Evolutionary conservation across 305 asterid genomes (phyloP), one percentile per base, ranked within the genome.

Genomic region (Solanum chacoense): DNA sequence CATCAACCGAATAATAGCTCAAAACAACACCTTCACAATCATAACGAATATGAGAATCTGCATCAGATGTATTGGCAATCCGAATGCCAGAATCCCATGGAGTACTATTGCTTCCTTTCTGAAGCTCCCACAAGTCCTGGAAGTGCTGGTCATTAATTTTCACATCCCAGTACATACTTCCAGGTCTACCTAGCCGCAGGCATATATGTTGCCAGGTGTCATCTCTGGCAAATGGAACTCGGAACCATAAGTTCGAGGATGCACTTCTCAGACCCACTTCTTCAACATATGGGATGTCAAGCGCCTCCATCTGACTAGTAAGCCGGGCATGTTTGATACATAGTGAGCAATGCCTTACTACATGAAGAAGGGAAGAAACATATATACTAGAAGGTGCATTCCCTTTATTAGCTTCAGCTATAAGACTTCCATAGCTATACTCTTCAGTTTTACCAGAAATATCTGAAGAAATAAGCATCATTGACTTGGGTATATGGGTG

Each of bases 101-200:
- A 80, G 98, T 93, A 87, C 89, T 89, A 92, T 88, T 93, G 91
- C 95, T 91, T 71, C 99, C 99, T 91, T 94, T 95, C 91, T 95
- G 98, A 93, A 98, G 99, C 93, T 98, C 98, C 98, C 99, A 96
- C 94, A 96, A 91, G 91, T 96, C 98, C 88, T 91, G 93, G 85
- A 94, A 98, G 92, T 96, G 97, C 77, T 96, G 94, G 92, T 98
- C 99, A 87, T 93, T 92, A 88, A 98, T 94, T 92, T 94, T 96
- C 90, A 98, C 99, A 93, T 98, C 99, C 99, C 99, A 98, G 88
- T 95, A 94, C 97, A 98, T 92, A 91, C 98, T 96, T 92, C 99
- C 99, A 92, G 99, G 99, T 90, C 95, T 94, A 80, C 99, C 99
- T 88, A 98, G 93, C 91, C 99, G 94, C 94, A 98, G 92, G 88